Evolutionary conservation across 805 yeast species (phyloP), one percentile per base, ranked within the genome.

Genomic region (Wickerhamiella galacta): DNA sequence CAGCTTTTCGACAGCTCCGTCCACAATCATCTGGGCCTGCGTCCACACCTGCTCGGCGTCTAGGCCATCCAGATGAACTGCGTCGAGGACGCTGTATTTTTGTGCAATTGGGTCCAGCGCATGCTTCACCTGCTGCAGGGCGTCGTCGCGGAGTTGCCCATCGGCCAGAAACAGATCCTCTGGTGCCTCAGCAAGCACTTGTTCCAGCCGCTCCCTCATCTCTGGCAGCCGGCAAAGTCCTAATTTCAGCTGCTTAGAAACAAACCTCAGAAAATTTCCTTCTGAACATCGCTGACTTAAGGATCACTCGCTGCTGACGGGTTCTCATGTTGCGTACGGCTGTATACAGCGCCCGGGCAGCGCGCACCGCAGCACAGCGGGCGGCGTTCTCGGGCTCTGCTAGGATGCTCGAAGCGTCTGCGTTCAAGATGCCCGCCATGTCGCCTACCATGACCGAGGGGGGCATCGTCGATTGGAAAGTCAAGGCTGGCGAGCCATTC

Each of bases 361-460:
- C 10, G 22, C 22, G 22, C 22, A 20, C 22, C 9, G 9, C 9
- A 20, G 22, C 10, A 10, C 22, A 20, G 22, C 22, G 10, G 22
- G 7, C 22, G 22, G 10, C 9, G 22, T 10, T 20, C 10, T 20
- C 10, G 10, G 7, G 9, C 9, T 20, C 22, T 7, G 10, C 22
- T 10, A 20, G 22, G 14, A n/a, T n/a, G 7, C 8, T 24, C n/a
- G 28, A 11, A 14, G 28, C 28, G n/a, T 16, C 17, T 6, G 28
- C 40, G 33, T 82, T 81, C 59, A 73, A 64, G 34, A 87, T 87
- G 96, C 98, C 98, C 3, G 95, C 98, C 17, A 81, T 87, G 95
- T 85, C 95, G 4, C 98, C 98, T 27, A 87, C 98, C 5, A 87
- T 87, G 98, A 82, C 83, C 20, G 80, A 75, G 51, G 98, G 98